Evolutionary conservation across 2,329 filamentous ascomycete species (phyloP).

Genomic region (Cladophialophora bantiana): DNA sequence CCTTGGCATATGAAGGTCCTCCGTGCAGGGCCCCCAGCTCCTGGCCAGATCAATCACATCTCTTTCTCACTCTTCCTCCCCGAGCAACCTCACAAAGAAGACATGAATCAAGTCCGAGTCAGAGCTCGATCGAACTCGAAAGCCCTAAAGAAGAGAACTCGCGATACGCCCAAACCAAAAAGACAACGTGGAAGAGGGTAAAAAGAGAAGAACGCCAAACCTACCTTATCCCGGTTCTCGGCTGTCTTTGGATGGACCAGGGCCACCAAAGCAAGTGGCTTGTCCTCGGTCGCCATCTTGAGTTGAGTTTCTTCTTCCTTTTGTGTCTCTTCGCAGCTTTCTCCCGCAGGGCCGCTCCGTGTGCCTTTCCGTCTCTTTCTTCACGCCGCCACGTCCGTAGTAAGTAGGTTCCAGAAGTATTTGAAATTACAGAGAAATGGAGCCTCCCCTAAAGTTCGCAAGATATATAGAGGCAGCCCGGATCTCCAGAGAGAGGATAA

Average conservation of each 20-base stretch:
- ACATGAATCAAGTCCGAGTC: too few species aligned
- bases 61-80: background rate
- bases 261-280: constrained; percentile 22
- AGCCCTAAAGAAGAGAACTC: background rate
- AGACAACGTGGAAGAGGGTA: background rate
- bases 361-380: too few species aligned
- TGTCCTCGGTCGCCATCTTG: constrained; percentile 20
- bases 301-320: background rate
- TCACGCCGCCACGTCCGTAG: too few species aligned
- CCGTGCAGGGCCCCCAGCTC: background rate
- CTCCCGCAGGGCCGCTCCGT: too few species aligned
- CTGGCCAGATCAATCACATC: background rate
- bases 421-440: too few species aligned
- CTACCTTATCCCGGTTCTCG: constrained; percentile 20
- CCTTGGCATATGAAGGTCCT: background rate
- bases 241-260: constrained; percentile 20
- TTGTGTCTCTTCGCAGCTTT: too few species aligned
- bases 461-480: background rate
- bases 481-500: background rate
- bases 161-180: background rate
- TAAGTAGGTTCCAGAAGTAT: too few species aligned
- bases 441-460: background rate
- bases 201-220: background rate
- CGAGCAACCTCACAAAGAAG: background rate
- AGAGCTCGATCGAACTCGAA: too few species aligned